Evolutionary conservation across 805 yeast genomes (phyloP), one percentile per base, ranked within the genome.

Genomic region (Candida qinlingensis): DNA sequence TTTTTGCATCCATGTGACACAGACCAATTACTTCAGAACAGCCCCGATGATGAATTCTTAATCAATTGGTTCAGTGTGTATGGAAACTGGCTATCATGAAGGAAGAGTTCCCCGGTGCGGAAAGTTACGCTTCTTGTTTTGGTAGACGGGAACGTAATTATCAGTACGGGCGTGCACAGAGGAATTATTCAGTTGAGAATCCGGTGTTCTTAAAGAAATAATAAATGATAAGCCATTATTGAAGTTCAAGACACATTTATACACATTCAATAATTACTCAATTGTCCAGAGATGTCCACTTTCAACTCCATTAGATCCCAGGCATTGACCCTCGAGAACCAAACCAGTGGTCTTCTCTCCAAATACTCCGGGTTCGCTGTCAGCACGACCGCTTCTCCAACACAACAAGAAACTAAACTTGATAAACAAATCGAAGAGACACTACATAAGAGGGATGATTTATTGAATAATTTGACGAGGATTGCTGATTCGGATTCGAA

Each of bases 301-400:
- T 87, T 85, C 63, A 73, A 80, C 13, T 87, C 87, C 42, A 73
- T 80, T 11, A 74, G 96, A 61, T 71, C 85, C 30, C 86, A 84
- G 58, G 80, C 83, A 0, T 71, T 90, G 35, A 73, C 81, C 7
- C 67, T 84, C 43, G 97, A 92, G 64, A 78, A 82, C 45, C 86
- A 84, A 60, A 75, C 92, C 4, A 79, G 80, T 45, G 57, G 71
- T 1, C 68, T 76, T 27, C 67, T 85, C 29, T 68, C 80, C 3
- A 70, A 70, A 33, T 81, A 74, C 57, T 78, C 87, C 6, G 68
- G 77, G 5, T 79, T 74, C 61, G 78, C 81, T 12, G 74, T 75
- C 46, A 67, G 79, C 1, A 71, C 81, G 1, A 70, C 79, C 6
- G 64, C 78, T 4, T 66, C 73, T 11, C 68, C 80, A 30, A 66